phyloP scores from a whole-genome alignment of 2,329 filamentous ascomycete species.

The Pseudovirgaria hyperparasitica region DNA sequence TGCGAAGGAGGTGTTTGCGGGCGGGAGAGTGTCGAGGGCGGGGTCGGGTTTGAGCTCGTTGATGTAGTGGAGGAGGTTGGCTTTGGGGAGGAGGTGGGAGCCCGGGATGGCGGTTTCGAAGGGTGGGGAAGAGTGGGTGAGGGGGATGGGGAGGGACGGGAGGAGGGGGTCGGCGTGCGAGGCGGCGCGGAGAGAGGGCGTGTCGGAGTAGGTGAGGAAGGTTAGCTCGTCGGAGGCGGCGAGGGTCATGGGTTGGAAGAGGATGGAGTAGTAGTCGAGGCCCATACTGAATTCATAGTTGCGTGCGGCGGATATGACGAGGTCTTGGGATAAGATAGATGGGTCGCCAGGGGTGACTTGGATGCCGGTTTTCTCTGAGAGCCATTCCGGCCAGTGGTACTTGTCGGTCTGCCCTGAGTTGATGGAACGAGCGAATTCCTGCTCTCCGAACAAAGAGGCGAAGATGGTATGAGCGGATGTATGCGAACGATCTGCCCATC shows the following conservation, averaged over 20 bases:
- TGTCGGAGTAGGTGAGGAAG: constrained; percentile 16
- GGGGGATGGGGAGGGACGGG: constrained; percentile 27
- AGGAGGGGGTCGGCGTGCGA: constrained; percentile 20
- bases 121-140: constrained; percentile 14
- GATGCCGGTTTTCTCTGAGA: constrained; percentile 14
- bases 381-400: constrained; percentile 23
- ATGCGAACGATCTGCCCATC: too few species aligned
- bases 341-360: constrained; percentile 17
- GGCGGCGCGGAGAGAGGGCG: constrained; percentile 23
- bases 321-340: constrained; percentile 16
- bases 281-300: constrained; percentile 39
- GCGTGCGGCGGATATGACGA: too few species aligned
- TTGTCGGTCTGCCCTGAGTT: constrained; percentile 21
- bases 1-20: constrained; percentile 29
- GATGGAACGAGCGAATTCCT: constrained; percentile 36
- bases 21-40: constrained; percentile 30
- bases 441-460: constrained; percentile 40
- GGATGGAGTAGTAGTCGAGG: constrained; percentile 37
- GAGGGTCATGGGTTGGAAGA: constrained; percentile 28
- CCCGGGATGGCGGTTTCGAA: constrained; percentile 17
- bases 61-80: constrained; percentile 17
- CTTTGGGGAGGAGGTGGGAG: constrained; percentile 14
- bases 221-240: constrained; percentile 16
- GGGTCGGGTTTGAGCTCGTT: constrained; percentile 13
- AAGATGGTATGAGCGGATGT: constrained; percentile 32